Evolutionary conservation across 2,329 filamentous ascomycete species (phyloP).

Genomic region (Aplosporella prunicola): DNA sequence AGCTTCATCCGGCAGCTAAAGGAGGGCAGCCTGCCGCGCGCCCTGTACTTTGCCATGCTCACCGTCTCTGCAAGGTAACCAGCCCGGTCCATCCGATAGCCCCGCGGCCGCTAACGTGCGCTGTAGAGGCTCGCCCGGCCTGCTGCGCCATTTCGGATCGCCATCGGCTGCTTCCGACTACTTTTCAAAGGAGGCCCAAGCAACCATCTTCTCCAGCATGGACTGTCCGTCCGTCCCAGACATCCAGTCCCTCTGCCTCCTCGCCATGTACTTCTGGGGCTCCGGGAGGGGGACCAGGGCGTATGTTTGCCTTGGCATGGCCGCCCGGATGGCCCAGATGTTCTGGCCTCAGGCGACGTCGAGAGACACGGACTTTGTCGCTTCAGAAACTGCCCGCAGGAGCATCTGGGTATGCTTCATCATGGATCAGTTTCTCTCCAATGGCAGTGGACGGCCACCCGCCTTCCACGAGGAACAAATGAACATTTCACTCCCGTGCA

Average conservation of each 20-base stretch:
- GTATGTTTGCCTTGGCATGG: slow-evolving; percentile 6
- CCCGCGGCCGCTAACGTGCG: not conserved
- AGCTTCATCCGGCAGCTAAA: slow-evolving; percentile 5
- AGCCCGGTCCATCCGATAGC: not conserved
- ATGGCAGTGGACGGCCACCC: not conserved
- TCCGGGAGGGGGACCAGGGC: slow-evolving; percentile 4
- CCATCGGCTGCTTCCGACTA: slow-evolving; percentile 5
- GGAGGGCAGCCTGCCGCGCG: slow-evolving; percentile 5
- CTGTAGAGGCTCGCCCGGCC: slow-evolving; percentile 4
- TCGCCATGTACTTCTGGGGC: slow-evolving; percentile 6
- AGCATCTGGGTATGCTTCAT: slow-evolving; percentile 8
- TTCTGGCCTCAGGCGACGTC: slow-evolving; percentile 6
- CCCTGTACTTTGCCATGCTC: slow-evolving; percentile 6
- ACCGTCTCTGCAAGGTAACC: slow-evolving; percentile 2
- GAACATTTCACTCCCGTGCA: slow-evolving; percentile 3
- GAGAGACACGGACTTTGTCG: slow-evolving; percentile 3
- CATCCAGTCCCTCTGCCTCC: slow-evolving; percentile 6
- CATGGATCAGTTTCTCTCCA: slow-evolving; percentile 8
- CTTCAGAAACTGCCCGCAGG: slow-evolving; percentile 4
- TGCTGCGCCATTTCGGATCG: slow-evolving; percentile 6
- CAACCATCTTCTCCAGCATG: slow-evolving; percentile 3
- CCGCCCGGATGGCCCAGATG: slow-evolving; percentile 7
- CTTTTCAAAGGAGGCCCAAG: slow-evolving; percentile 6
- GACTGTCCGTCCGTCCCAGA: slow-evolving; percentile 7
- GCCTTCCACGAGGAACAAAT: slow-evolving; percentile 1